Base-by-base conservation (phyloP, 2,329 filamentous ascomycete genomes). In the Bertia moriformis region DNA sequence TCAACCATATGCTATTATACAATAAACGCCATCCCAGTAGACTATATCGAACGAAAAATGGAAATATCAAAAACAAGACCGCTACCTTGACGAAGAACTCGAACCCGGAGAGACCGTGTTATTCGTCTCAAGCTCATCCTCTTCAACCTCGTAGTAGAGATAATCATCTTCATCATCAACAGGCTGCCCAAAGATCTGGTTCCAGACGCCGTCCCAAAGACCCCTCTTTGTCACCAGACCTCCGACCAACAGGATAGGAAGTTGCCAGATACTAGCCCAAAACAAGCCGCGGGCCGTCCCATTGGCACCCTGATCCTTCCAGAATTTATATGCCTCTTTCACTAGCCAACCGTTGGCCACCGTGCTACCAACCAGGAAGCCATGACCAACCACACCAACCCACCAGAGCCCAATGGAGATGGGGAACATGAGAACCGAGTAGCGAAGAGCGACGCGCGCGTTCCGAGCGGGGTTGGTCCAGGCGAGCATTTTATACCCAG, bases 211-310 rank as follows among this genome's bases (percentile, higher is more conserved):
- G 46, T 73, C 67, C 73, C 73, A 77, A 38, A 81, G 55, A 0
- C 79, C 79, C 55, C 73, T 81, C 64, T 85, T 85, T 49, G 79
- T 76, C 40, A 76, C 67, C 63, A 84, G 75, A 4, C 76, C 79
- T 42, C 83, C 57, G 17, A 83, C 76, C 55, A 85, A 64, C 20
- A 84, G 67, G 39, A 80, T 71, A 0, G 80, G 80, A 38, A 85
- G 54, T 57, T 84, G 78, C 80, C 80, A 85, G 4, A 85, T 78
- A 54, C 76, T 82, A 1, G 80, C 78, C 80, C 80, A 85, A 52
- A 85, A 85, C 40, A 85, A 51, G 1, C 71, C 73, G 42, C 77
- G 68, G 3, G 80, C 78, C 13, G 64, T 76, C 0, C 78, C 77
- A 44, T 73, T 73, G 17, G 70, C 64, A 4, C 78, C 79, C 45